phyloP scores from a whole-genome alignment of 2,329 filamentous ascomycete species.

The Fusarium musae region DNA sequence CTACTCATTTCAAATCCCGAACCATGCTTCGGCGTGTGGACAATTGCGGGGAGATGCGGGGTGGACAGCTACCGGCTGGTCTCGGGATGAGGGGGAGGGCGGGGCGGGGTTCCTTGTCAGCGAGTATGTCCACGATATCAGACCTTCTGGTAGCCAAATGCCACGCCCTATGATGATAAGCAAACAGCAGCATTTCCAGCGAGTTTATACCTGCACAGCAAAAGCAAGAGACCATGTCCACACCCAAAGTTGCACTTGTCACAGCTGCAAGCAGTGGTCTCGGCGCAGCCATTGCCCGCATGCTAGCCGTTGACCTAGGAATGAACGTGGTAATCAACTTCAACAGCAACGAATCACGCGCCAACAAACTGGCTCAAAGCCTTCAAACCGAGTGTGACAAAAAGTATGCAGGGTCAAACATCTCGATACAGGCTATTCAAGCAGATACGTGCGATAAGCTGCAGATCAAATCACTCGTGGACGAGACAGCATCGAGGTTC shows the following conservation, averaged over 20 bases:
- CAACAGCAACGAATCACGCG: slow-evolving; percentile 68
- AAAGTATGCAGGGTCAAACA: background rate
- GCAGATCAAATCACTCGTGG: slow-evolving; percentile 57
- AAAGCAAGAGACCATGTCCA: background rate
- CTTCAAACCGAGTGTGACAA: slow-evolving; percentile 52
- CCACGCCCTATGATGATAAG: background rate
- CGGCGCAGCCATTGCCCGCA: slow-evolving; percentile 73
- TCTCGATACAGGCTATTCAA: slow-evolving; percentile 55
- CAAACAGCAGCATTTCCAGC: rapidly evolving
- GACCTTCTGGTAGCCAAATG: background rate
- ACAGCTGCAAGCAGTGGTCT: slow-evolving; percentile 72
- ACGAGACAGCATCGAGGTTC: slow-evolving; percentile 67
- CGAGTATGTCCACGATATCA: background rate
- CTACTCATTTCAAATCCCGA: no score
- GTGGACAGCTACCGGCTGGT: no score
- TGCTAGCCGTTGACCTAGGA: slow-evolving; percentile 72
- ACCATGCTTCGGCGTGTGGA: background rate
- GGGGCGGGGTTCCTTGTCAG: background rate
- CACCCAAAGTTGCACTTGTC: slow-evolving; percentile 54
- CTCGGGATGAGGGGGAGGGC: background rate
- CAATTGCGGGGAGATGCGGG: no score
- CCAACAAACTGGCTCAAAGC: slow-evolving; percentile 66
- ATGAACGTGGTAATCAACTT: slow-evolving; percentile 81
- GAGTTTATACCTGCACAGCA: rapidly evolving
- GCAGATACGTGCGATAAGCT: slow-evolving; percentile 61